Percentiles rank a stretch among this genome's conserved stretches.
phyloP scores from a whole-genome alignment of 2,329 filamentous ascomycete species.

The Colletotrichum echinochloae region DNA sequence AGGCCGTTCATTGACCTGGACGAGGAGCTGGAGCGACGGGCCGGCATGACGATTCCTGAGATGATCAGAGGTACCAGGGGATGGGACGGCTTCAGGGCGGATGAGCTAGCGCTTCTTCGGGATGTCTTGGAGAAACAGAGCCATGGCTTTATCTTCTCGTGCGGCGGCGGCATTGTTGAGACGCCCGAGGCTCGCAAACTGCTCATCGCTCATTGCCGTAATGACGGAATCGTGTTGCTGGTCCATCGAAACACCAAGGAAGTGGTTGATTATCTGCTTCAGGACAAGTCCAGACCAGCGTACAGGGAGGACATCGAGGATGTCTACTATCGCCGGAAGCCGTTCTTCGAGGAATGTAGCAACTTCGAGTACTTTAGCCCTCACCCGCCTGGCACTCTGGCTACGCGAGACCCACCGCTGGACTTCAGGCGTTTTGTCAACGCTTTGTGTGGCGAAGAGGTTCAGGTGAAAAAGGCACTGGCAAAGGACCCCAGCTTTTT shows the following conservation, averaged over 20 bases:
- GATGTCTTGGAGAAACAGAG: constrained; percentile 80
- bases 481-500: constrained; percentile 85
- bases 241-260: constrained; percentile 89
- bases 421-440: constrained; percentile 79
- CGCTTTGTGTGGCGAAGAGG: constrained; percentile 52
- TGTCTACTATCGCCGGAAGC: constrained; percentile 89
- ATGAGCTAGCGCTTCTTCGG: constrained; percentile 80
- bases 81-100: constrained; percentile 89
- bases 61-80: constrained; percentile 79
- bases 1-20: constrained; percentile 90
- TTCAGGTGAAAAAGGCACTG: constrained; percentile 26
- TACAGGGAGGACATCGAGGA: constrained; percentile 93
- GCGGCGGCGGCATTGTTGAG: constrained; percentile 94
- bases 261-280: constrained; percentile 88
- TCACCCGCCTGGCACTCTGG: constrained; percentile 52
- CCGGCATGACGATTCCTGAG: constrained; percentile 84
- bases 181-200: constrained; percentile 81
- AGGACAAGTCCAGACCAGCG: constrained; percentile 90
- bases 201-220: constrained; percentile 77
- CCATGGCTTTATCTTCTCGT: constrained; percentile 86
- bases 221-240: constrained; percentile 85
- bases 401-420: constrained; percentile 28
- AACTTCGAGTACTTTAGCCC: constrained; percentile 95
- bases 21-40: constrained; percentile 81
- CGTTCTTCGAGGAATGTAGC: constrained; percentile 92